Base-by-base conservation (phyloP, 2,329 filamentous ascomycete species). In the Coleophoma cylindrospora region DNA sequence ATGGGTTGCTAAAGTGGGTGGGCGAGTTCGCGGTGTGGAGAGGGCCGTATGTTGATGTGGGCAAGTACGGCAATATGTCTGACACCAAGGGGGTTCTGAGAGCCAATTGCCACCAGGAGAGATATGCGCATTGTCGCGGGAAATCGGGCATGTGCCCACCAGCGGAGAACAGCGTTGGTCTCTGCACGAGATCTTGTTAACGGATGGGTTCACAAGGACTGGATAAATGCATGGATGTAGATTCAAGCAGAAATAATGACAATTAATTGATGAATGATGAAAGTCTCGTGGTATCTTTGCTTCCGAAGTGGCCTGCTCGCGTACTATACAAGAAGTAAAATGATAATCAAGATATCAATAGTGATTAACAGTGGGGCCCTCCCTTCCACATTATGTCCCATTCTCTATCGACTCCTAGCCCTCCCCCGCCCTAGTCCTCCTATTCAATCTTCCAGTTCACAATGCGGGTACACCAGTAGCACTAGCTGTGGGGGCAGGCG, bases 401-500 rank as follows among this genome's bases (percentile, higher is more conserved):
- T 7, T 7, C 36, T 17, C 6, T 38, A 3, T 4, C 34, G 12
- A 14, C 36, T 38, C 15, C 36, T 17, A 38, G 3, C 19, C 41
- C 15, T 9, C 14, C 41, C 19, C 27, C 41, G 2, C 27, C 41
- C 2, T 19, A 19, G 6, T 14, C n/a, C 11, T 14, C n/a, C 11
- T 19, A 13, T 12, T 44, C 22, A 32, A 12, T 12, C 19, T n/a
- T n/a, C 27, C 34, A 44, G 14, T 53, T 32, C 22, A 49, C 34
- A 55, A 47, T 17, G 52, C 51, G 34, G 54, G 57, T 10, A 57
- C 47, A 37, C 57, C 57, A 4, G 49, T 49, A 1, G 57, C 48
- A 21, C 40, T 54, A 1, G 60, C 59, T 3, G 58, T 61, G 3
- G 59, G 55, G n/a, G 48, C 40, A 6, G 54, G 34, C 17, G 54